Evolutionary conservation across 2,329 filamentous ascomycete genomes (phyloP), one percentile per base, ranked within the genome.

Genomic region (Fusarium coicis): DNA sequence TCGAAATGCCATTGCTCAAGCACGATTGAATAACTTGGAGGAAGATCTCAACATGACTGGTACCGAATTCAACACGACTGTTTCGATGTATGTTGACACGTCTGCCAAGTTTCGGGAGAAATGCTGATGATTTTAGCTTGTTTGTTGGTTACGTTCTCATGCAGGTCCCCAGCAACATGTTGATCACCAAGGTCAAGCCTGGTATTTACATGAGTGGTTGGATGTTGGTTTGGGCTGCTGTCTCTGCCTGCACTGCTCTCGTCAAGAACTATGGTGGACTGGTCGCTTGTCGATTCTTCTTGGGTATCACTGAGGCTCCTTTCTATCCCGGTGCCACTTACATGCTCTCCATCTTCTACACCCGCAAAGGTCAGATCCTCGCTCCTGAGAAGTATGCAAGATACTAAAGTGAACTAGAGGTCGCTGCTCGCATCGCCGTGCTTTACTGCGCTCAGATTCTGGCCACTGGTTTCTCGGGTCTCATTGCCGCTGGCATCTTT

Each of bases 401-500:
- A 43, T 40, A 37, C 47, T 74, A 15, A 74, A 11, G 7, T n/a
- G 5, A 53, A 92, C 91, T 76, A 76, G 91, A 92, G 78, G 82
- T 92, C 4, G 89, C 87, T 9, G 83, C 91, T 37, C 84, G 90
- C 8, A 91, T 90, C 34, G 89, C 90, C 7, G 81, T 91, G 6
- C 84, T 83, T 4, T 83, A 87, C 70, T 90, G 90, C 3, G 92
- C 91, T 0, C 89, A 90, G 10, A 84, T 93, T 19, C 85, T 93
- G 4, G 91, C 89, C 2, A 91, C 91, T 3, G 91, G 91, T 1
- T 93, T 93, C 75, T 91, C 90, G 0, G 91, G 90, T 4, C 79
- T 90, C 7, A 87, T 91, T 39, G 86, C 88, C 1, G 88, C 87
- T 1, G 89, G 91, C 3, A 91, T 93, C 57, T 89, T 89, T 3